Evolutionary conservation across 2,329 filamentous ascomycete species (phyloP).

Genomic region (Aspergillus sergii): DNA sequence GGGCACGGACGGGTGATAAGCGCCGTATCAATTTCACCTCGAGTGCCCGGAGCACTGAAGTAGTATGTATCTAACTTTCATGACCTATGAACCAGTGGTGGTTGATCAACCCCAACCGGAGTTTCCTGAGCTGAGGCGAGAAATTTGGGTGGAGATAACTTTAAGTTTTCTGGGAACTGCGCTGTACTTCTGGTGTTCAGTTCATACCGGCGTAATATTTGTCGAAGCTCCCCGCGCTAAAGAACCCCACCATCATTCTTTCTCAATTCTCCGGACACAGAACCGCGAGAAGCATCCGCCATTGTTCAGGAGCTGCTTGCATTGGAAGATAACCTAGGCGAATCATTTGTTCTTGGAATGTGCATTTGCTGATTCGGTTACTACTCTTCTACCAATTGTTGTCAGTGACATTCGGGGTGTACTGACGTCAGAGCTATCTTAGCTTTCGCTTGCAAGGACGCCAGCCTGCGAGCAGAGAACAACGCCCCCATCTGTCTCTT

Average conservation of each 20-base stretch:
- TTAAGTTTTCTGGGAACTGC: background rate
- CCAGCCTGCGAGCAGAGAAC: background rate
- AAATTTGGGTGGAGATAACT: background rate
- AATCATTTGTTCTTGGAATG: background rate
- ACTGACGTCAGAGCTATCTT: slow-evolving; percentile 8
- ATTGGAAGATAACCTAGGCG: background rate
- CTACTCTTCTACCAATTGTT: background rate
- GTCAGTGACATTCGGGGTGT: background rate
- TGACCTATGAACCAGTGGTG: background rate
- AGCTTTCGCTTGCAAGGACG: background rate
- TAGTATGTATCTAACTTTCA: background rate
- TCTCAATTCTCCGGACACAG: background rate
- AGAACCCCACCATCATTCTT: slow-evolving; percentile 5
- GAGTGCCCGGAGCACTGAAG: background rate
- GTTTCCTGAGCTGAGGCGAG: background rate
- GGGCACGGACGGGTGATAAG: background rate
- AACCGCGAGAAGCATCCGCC: background rate
- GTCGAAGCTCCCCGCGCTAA: slow-evolving; percentile 4
- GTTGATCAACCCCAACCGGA: background rate
- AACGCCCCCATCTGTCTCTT: background rate
- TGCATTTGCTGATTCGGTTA: background rate
- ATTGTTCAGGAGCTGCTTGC: background rate
- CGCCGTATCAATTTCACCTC: background rate
- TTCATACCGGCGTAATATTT: background rate
- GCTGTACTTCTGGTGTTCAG: background rate